Evolutionary conservation across 1,284 basidiomycete genomes (phyloP).

Genomic region (Puccinia coronata): DNA sequence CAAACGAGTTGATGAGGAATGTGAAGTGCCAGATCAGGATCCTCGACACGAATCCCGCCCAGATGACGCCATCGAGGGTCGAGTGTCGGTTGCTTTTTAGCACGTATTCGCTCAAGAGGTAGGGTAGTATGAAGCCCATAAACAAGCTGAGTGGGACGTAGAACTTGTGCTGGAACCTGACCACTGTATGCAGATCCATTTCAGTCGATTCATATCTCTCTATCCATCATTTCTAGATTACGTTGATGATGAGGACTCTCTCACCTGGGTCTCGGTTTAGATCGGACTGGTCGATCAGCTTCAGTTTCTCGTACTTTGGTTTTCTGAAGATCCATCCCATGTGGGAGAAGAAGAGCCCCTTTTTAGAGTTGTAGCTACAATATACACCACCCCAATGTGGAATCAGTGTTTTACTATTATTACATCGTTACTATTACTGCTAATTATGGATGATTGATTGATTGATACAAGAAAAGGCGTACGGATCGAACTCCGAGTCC

Average conservation of each 20-base stretch:
- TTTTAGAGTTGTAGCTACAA: conserved; percentile 67
- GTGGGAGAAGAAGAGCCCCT: conserved; percentile 72
- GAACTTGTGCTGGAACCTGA: conserved; percentile 71
- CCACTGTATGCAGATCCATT: conserved; percentile 63
- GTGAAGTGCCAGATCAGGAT: conserved; percentile 73
- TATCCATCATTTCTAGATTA: background rate
- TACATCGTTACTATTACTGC: too few species aligned
- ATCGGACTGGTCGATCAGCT: conserved; percentile 69
- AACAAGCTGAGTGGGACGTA: conserved; percentile 60
- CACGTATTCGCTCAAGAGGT: conserved; percentile 67
- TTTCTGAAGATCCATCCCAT: conserved; percentile 84
- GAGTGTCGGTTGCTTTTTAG: conserved; percentile 65
- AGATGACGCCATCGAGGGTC: conserved; percentile 67
- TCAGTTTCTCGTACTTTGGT: conserved; percentile 68
- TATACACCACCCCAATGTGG: background rate
- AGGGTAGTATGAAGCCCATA: conserved; percentile 62
- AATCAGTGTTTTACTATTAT: too few species aligned
- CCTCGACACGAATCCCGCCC: conserved; percentile 68
- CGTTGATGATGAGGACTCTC: background rate
- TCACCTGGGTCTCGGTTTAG: conserved; percentile 71
- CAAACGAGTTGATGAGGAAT: conserved; percentile 76
- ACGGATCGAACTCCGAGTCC: conserved; percentile 41
- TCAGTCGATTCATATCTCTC: background rate
- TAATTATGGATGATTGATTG: too few species aligned
- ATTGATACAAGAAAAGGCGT: conserved; percentile 7